Evolutionary conservation across 2,329 filamentous ascomycete species (phyloP).

Genomic region (Ceratocystis variospora): DNA sequence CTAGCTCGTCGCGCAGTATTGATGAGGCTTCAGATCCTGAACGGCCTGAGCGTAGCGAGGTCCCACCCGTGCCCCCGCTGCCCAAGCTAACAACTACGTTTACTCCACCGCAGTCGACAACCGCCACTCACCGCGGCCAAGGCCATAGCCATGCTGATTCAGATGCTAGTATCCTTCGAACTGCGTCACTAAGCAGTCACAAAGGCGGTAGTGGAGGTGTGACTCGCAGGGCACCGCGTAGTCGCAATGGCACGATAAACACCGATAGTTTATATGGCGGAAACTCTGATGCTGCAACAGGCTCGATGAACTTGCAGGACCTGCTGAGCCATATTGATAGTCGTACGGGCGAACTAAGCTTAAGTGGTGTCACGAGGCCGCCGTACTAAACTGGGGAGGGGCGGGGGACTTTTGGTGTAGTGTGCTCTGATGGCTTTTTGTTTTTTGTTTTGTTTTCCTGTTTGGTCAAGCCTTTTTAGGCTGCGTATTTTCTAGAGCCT

Average conservation of each 20-base stretch:
- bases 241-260: constrained; percentile 12
- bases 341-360: constrained; percentile 32
- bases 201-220: constrained; percentile 6
- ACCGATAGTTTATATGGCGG: constrained; percentile 16
- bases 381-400: constrained; percentile 32
- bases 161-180: constrained; percentile 11
- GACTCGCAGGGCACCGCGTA: constrained; percentile 11
- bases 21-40: constrained; percentile 23
- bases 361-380: constrained; percentile 36
- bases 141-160: constrained; percentile 17
- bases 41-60: constrained; percentile 27
- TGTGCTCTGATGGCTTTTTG: background rate
- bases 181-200: constrained; percentile 13
- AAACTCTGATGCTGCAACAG: constrained; percentile 14
- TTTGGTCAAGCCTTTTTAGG: too few species aligned
- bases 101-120: constrained; percentile 20
- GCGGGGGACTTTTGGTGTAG: background rate
- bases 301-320: constrained; percentile 35
- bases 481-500: too few species aligned
- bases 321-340: constrained; percentile 39
- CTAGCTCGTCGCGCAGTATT: constrained; percentile 20
- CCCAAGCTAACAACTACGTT: constrained; percentile 27
- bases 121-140: too few species aligned
- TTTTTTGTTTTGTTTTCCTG: background rate
- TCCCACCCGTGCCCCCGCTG: constrained; percentile 45